Base-by-base conservation (phyloP, 169 alveolate species). In the Pseudocohnilembus persalinus region DNA sequence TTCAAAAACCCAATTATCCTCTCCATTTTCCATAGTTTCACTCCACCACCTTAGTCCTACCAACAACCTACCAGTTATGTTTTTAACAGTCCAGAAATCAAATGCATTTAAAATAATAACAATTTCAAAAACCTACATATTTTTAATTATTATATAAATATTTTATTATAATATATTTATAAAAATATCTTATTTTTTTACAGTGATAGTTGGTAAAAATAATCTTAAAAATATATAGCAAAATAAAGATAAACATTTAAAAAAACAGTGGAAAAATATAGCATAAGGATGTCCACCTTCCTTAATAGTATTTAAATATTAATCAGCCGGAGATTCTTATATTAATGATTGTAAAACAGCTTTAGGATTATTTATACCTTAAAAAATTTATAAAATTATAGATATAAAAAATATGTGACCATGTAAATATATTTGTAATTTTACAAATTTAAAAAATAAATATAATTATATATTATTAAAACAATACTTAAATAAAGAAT, bases 41-140 rank as follows among this genome's bases (percentile, higher is more conserved):
- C 88, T 86, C 97, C 97, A 93, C 97, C 97, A 93, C 83, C 97
- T 85, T 76, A 93, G 83, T n/a, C 94, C 94, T 0, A 93, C 97
- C 26, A 91, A n/a, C 28, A 93, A 49, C 63, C 97, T 73, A 1
- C 97, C 97, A 74, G 95, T 88, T 32, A 93, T 85, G 77, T 93
- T 93, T 87, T 93, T 93, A 1, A 91, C 93, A 31, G 87, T 86
- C 95, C 95, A 93, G 63, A 93, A 93, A 88, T 93, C 97, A 29
- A 92, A 76, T 6, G 95, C 94, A 77, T 89, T 88, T 29, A 91
- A 77, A 0, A 92, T 85, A 35, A 91, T 89, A 27, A 93, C 90
- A 27, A 85, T 74, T 30, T 90, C 88, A 88, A 91, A 49, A 49
- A 49, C 68, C 68, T 49, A 11, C 68, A 49, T 49, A 11, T 49